A percentile compares a stretch with the other conserved stretches of the same genome.
phyloP scores from a whole-genome alignment of 2,329 filamentous ascomycete species.

The Pseudogymnoascus sp. region DNA sequence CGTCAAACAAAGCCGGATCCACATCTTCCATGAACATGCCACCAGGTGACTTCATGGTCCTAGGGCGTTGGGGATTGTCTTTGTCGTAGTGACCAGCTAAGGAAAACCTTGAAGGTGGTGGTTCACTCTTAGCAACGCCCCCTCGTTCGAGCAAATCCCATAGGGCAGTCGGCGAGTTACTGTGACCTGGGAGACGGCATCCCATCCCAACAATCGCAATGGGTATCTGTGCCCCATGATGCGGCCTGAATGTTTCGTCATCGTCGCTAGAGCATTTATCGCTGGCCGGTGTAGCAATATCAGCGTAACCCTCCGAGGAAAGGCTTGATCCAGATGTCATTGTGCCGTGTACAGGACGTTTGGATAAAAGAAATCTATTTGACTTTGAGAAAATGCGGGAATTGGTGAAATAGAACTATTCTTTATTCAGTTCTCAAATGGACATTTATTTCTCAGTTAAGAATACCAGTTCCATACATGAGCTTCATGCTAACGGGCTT shows the following conservation, averaged over 20 bases:
- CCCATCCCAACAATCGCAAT: neutral
- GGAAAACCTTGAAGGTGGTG: slow-evolving; percentile 11
- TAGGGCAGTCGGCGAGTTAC: slow-evolving; percentile 8
- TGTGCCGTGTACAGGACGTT: neutral
- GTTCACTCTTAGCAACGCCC: neutral
- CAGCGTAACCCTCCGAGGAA: neutral
- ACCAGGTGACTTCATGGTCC: slow-evolving; percentile 7
- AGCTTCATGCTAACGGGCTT: too few species aligned
- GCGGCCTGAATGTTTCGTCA: neutral
- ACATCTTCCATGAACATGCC: neutral
- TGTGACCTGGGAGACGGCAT: slow-evolving; percentile 11
- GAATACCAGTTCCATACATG: neutral
- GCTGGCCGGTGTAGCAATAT: neutral
- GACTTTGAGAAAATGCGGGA: neutral
- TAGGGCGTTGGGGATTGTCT: slow-evolving; percentile 7
- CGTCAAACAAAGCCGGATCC: neutral
- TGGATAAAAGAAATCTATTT: neutral
- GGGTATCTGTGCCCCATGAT: neutral
- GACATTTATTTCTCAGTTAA: neutral
- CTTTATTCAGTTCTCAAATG: neutral
- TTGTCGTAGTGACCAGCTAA: slow-evolving; percentile 14
- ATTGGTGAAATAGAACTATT: neutral
- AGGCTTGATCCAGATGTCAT: neutral
- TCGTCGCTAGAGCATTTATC: neutral
- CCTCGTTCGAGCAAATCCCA: slow-evolving; percentile 12